Conservation (phyloP, 352 stramenopile species). For the Phytophthora pistaciae region DNA sequence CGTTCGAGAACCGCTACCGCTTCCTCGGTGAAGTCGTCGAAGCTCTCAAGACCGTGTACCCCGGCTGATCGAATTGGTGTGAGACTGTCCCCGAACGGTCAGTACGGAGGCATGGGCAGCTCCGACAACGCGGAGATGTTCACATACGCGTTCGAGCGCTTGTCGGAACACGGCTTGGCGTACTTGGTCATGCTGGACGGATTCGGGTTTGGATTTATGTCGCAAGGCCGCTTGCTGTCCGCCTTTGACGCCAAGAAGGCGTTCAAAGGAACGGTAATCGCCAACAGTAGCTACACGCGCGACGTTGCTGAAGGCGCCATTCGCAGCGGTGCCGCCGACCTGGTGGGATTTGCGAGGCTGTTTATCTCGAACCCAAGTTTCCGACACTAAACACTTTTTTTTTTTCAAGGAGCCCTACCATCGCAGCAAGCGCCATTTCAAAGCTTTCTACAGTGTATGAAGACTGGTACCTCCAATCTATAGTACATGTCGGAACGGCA, state of each 20-base stretch:
- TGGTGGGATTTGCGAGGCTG: constrained; percentile 2
- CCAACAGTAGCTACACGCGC: constrained; percentile 7
- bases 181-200: constrained; percentile 11
- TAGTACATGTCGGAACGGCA: too few relatives aligned
- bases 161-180: neutral
- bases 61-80: constrained; percentile 1
- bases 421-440: too few relatives aligned
- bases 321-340: neutral
- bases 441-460: too few relatives aligned
- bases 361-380: constrained; percentile 12
- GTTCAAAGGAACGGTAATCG: constrained; percentile 6
- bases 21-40: constrained; percentile 3
- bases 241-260: constrained; percentile 7
- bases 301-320: constrained; percentile 3
- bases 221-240: neutral
- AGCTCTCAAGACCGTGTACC: neutral
- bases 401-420: too few relatives aligned
- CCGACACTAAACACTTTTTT: too few relatives aligned
- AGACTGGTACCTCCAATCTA: too few relatives aligned
- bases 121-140: constrained; percentile 7
- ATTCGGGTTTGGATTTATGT: neutral
- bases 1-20: neutral
- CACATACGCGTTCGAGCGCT: constrained; percentile 1
- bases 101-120: constrained; percentile 5
- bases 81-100: neutral